A percentile compares a stretch with the other conserved stretches of the same genome.
These are phyloP conservation scores for Lachnellula suecica DNA, from an alignment of 2,329 filamentous ascomycete genomes.

Conservation along the genomic window DNA sequence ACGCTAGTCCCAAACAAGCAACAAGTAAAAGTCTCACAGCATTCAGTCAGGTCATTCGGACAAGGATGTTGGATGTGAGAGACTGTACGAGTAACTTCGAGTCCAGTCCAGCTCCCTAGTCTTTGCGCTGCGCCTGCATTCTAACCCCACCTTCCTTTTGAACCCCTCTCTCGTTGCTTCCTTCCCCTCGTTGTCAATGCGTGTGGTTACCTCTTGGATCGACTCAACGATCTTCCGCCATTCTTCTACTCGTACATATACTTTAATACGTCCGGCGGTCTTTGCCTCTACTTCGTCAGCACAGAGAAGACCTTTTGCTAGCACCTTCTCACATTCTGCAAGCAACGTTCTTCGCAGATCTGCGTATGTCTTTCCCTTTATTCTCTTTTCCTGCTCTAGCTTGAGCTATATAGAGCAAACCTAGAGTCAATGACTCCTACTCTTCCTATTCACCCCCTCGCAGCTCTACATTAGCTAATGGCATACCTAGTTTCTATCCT, in stretches of 20 bases:
- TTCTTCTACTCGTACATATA: slow-evolving; percentile 22
- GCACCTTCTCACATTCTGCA: slow-evolving; percentile 14
- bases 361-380: slow-evolving; percentile 13
- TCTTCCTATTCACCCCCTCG: neutral
- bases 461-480: slow-evolving; percentile 3
- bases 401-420: neutral
- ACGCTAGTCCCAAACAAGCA: neutral
- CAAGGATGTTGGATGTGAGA: too few species aligned
- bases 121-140: neutral
- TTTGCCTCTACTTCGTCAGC: slow-evolving; percentile 19
- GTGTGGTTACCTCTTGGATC: slow-evolving; percentile 26
- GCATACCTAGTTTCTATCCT: slow-evolving; percentile 20
- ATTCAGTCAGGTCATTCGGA: neutral
- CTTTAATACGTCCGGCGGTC: slow-evolving; percentile 23
- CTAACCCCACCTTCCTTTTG: slow-evolving; percentile 7
- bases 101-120: too few species aligned
- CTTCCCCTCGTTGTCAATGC: slow-evolving; percentile 27
- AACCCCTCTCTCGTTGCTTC: slow-evolving; percentile 10
- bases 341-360: slow-evolving; percentile 5
- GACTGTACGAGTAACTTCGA: too few species aligned
- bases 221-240: slow-evolving; percentile 11
- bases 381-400: neutral
- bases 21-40: neutral
- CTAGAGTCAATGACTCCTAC: neutral
- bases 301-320: slow-evolving; percentile 25